These are phyloP conservation scores for Terfezia boudieri DNA, from an alignment of 495 filamentous ascomycete genomes.

Conservation along the genomic window DNA sequence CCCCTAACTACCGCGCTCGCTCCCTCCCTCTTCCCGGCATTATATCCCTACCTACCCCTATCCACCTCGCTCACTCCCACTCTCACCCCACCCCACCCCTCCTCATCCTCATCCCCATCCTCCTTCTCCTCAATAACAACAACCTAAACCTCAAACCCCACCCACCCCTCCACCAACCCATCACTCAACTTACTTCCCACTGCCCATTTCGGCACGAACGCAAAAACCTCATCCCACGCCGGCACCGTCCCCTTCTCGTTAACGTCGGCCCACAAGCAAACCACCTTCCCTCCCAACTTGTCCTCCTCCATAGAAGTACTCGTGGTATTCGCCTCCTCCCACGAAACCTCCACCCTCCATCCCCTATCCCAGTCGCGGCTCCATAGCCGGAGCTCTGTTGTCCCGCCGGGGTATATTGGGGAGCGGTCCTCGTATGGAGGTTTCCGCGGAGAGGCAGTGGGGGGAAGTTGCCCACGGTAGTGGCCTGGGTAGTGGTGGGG, in stretches of 20 bases:
- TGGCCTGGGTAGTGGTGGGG: too few relatives aligned
- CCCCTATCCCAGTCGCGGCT: slow-evolving; percentile 47
- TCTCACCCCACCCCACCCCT: background rate
- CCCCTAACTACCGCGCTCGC: too few relatives aligned
- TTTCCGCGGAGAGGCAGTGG: too few relatives aligned
- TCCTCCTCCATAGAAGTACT: background rate
- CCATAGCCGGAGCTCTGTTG: slow-evolving; percentile 41
- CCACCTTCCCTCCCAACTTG: slow-evolving; percentile 38
- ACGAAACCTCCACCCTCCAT: slow-evolving; percentile 59
- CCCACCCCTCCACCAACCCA: slow-evolving; percentile 59
- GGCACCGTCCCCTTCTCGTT: slow-evolving; percentile 52
- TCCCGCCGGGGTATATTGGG: slow-evolving; percentile 22
- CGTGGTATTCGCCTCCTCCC: slow-evolving; percentile 24
- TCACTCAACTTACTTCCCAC: slow-evolving; percentile 49
- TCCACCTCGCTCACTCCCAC: too few relatives aligned
- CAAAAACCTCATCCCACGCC: slow-evolving; percentile 58
- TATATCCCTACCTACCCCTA: too few relatives aligned
- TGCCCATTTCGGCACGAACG: slow-evolving; percentile 59
- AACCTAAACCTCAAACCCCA: slow-evolving; percentile 29
- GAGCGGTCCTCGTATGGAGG: background rate
- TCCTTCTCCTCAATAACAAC: background rate
- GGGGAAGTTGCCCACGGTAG: too few relatives aligned
- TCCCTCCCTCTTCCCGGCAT: too few relatives aligned
- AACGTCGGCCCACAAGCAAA: slow-evolving; percentile 76
- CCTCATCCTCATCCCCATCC: background rate